Evolutionary conservation across 805 yeast genomes (phyloP), one percentile per base, ranked within the genome.

Genomic region (Clavispora fructus): DNA sequence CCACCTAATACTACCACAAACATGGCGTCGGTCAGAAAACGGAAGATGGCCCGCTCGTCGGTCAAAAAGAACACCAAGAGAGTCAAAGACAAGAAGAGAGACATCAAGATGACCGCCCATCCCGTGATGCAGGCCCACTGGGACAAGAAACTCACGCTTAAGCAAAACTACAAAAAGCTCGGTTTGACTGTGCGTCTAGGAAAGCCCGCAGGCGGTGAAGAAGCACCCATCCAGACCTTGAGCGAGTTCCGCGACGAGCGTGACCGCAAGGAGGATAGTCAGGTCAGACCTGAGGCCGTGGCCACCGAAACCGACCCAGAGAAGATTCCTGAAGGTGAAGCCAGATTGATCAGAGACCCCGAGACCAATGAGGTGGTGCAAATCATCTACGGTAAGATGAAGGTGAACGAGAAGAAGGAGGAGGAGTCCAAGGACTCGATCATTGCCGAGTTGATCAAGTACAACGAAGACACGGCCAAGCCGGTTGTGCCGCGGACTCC

Each of bases 111-210:
- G 29, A 74, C 75, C 41, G 74, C 87, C 0, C 88, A 89, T 60
- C 87, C 95, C 1, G 79, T 94, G 51, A 86, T 94, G 51, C 95
- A 89, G 5, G 87, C 81, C 30, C 78, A 90, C 64, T 94, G 99
- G 99, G 96, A 94, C 66, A 78, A 82, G 48, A 77, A 78, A 11
- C 73, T 84, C 46, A 91, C 98, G 0, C 69, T 91, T 49, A 75
- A 81, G 43, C 98, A 94, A 62, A 94, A 94, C 64, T 92, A 94
- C 68, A 83, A 83, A 56, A 80, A 74, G 52, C 68, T 94, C 27
- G 99, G 99, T 3, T 71, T 94, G 44, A 72, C 80, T 32, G 74
- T 86, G 10, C 80, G 81, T 54, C 65, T 91, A 32, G 85, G 85
- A 25, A 69, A 65, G 14, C 73, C 38, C 19, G 41, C 95, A 1